phyloP scores from a whole-genome alignment of 108 stramenopile genomes.

The Skeletonema potamos region DNA sequence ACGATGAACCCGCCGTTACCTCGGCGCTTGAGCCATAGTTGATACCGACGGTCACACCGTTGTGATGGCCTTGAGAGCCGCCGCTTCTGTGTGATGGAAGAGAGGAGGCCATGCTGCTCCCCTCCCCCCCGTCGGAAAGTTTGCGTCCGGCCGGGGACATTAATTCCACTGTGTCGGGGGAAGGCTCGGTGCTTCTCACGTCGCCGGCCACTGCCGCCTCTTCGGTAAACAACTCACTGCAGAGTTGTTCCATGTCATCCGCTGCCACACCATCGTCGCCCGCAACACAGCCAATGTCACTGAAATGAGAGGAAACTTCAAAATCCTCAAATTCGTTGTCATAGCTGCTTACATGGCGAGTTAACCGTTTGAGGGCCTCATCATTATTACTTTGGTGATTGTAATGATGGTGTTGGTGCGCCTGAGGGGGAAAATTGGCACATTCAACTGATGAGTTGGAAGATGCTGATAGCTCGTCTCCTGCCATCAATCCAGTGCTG shows the following conservation, averaged over 20 bases:
- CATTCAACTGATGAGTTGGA: background rate
- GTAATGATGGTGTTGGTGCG: background rate
- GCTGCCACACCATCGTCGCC: background rate
- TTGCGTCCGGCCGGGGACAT: background rate
- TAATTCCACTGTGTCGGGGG: background rate
- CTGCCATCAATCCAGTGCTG: background rate
- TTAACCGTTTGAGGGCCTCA: background rate
- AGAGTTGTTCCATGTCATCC: background rate
- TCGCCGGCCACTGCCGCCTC: background rate
- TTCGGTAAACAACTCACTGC: background rate
- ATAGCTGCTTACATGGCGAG: background rate
- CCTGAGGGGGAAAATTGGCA: background rate
- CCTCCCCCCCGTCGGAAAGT: background rate
- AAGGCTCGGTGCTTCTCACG: background rate
- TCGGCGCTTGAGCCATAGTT: background rate
- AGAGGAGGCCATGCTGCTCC: constrained; percentile 1
- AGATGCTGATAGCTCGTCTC: constrained; percentile 1
- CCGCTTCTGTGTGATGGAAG: background rate
- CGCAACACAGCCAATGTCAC: background rate
- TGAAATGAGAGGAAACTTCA: background rate
- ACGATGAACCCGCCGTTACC: background rate
- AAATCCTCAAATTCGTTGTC: background rate
- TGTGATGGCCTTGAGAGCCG: background rate
- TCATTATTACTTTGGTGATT: background rate
- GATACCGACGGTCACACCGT: background rate